Conservation (phyloP, 2,329 filamentous ascomycete species). For the Aspergillus sp. region DNA sequence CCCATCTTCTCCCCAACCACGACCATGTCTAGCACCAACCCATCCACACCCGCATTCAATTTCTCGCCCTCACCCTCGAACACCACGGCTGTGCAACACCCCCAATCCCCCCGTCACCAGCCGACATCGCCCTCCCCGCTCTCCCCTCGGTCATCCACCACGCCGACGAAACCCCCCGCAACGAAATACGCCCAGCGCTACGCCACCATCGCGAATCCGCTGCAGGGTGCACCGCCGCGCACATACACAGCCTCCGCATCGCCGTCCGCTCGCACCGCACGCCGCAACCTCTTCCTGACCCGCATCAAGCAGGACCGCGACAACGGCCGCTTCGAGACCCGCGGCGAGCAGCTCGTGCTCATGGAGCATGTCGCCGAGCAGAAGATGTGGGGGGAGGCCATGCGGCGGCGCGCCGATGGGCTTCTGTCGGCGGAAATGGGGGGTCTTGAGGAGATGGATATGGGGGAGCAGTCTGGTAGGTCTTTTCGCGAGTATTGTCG, state of each 20-base stretch:
- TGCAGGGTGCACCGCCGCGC: conserved; percentile 20
- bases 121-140: neutral
- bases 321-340: conserved; percentile 36
- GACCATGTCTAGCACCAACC: neutral
- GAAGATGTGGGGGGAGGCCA: conserved; percentile 39
- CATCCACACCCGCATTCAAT: neutral
- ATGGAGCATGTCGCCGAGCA: conserved; percentile 42
- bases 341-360: conserved; percentile 43
- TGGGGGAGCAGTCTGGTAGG: conserved; percentile 27
- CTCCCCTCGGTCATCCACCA: conserved; percentile 7
- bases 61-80: neutral
- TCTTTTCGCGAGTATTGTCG: conserved; percentile 1
- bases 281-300: conserved; percentile 42
- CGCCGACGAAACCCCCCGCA: conserved; percentile 3
- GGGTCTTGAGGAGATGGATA: conserved; percentile 18
- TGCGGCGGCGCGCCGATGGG: conserved; percentile 33
- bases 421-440: conserved; percentile 15
- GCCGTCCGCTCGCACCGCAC: conserved; percentile 30
- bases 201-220: conserved; percentile 33
- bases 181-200: conserved; percentile 38
- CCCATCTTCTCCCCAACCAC: no score
- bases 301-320: conserved; percentile 42
- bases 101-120: neutral
- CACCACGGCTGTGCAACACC: no score
- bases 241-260: conserved; percentile 18